Conservation (phyloP, 202 grass and related monocot species). For the Schoenoplectus tabernaemontani region DNA sequence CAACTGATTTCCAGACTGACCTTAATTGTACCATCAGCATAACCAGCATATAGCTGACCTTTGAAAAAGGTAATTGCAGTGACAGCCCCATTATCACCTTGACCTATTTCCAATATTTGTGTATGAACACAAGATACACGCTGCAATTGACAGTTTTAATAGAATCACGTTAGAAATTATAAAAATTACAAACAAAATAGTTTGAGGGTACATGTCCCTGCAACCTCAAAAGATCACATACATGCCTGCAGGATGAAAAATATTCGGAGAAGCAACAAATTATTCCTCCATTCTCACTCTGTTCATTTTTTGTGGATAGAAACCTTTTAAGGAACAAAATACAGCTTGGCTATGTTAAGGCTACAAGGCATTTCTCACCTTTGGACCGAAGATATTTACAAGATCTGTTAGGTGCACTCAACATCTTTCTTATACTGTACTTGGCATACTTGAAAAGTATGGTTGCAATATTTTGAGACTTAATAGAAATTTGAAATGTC, state of each 20-base stretch:
- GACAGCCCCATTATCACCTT: slow-evolving; percentile 50
- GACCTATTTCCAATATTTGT: slow-evolving; percentile 86
- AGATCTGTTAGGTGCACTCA: background rate
- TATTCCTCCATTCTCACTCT: background rate
- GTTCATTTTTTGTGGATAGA: background rate
- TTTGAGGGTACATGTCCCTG: background rate
- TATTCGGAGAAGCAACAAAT: background rate
- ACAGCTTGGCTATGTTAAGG: background rate
- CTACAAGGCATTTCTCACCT: background rate
- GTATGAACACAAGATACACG: slow-evolving; percentile 94
- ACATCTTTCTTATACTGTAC: background rate
- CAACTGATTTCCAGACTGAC: slow-evolving; percentile 32
- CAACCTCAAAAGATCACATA: background rate
- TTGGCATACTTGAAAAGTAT: background rate
- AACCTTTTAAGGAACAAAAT: background rate
- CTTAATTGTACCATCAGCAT: slow-evolving; percentile 79
- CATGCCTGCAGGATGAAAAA: background rate
- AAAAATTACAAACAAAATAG: background rate
- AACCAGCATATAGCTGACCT: slow-evolving; percentile 82
- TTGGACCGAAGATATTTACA: background rate
- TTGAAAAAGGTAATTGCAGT: slow-evolving; percentile 86
- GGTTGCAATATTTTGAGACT: background rate
- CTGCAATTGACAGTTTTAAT: slow-evolving; percentile 43
- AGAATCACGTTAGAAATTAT: background rate
- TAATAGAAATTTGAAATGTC: background rate